Evolutionary conservation across 495 filamentous ascomycete species (phyloP).

Genomic region (Cryomyces minteri): DNA sequence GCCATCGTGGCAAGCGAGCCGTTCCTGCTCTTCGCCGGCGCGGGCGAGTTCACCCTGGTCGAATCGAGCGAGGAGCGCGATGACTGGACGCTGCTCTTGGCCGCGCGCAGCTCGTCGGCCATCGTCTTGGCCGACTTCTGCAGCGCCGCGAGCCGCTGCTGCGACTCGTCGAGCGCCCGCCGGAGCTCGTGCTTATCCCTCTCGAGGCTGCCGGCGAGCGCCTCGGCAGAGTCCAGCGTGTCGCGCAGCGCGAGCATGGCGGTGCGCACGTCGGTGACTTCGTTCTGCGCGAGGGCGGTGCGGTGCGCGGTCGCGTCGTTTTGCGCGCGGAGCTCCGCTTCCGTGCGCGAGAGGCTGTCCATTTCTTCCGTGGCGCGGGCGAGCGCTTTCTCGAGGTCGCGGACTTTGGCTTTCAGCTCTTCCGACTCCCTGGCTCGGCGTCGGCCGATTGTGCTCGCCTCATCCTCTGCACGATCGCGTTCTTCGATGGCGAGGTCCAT

Average conservation of each 20-base stretch:
- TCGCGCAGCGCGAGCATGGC: conserved; percentile 66
- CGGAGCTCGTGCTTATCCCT: conserved; percentile 62
- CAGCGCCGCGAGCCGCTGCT: conserved; percentile 57
- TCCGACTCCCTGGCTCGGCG: conserved; percentile 67
- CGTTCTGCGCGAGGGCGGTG: conserved; percentile 45
- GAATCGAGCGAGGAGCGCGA: conserved; percentile 37
- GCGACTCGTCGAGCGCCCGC: conserved; percentile 57
- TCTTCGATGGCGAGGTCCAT: conserved; percentile 85
- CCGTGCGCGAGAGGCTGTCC: conserved; percentile 47
- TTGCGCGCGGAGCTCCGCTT: conserved; percentile 53
- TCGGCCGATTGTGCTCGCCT: conserved; percentile 59
- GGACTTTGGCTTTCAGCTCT: conserved; percentile 57
- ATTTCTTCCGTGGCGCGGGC: conserved; percentile 48
- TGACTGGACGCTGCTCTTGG: conserved; percentile 31
- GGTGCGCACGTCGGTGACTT: conserved; percentile 52
- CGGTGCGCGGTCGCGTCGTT: conserved; percentile 55
- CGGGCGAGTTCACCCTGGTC: conserved; percentile 26
- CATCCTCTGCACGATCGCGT: conserved; percentile 81
- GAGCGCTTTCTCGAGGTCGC: conserved; percentile 64
- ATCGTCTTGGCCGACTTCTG: conserved; percentile 42
- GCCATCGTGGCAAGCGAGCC: background rate
- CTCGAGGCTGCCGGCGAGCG: conserved; percentile 61
- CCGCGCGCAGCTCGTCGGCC: conserved; percentile 25
- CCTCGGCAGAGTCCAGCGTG: conserved; percentile 72
- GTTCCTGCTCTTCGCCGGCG: conserved; percentile 16